Conservation (phyloP, 2,329 filamentous ascomycete genomes). For the Colletotrichum sojae region DNA sequence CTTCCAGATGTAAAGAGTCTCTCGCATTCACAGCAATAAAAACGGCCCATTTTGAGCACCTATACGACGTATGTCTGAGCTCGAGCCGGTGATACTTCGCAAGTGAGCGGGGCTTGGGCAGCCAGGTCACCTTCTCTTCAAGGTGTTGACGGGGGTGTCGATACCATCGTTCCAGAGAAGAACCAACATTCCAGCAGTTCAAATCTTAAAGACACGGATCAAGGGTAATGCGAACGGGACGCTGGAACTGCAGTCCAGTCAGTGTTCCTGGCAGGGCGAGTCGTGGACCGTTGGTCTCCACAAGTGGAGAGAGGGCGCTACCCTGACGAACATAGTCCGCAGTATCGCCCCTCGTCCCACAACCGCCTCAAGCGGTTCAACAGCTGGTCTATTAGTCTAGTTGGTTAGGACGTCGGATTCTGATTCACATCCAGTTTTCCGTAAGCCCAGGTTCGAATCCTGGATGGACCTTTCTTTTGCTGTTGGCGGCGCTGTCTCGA, state of each 20-base stretch:
- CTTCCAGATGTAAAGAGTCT: too few species aligned
- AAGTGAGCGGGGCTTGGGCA: too few species aligned
- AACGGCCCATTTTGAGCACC: too few species aligned
- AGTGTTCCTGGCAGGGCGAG: neutral
- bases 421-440: constrained; percentile 13
- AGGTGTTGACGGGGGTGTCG: neutral
- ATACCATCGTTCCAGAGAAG: neutral
- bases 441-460: constrained; percentile 39
- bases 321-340: neutral
- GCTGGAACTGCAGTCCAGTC: too few species aligned
- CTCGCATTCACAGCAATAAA: too few species aligned
- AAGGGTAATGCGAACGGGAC: too few species aligned
- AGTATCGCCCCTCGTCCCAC: neutral
- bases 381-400: constrained; percentile 34
- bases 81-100: too few species aligned
- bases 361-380: fast-evolving
- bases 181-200: neutral
- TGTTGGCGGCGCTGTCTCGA: neutral
- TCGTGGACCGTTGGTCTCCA: too few species aligned
- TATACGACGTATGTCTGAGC: too few species aligned
- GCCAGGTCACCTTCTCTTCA: too few species aligned
- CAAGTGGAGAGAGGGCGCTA: constrained; percentile 1
- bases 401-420: constrained; percentile 39
- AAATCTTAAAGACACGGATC: too few species aligned
- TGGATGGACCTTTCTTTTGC: constrained; percentile 43